A percentile compares a stretch with the other conserved stretches of the same genome.
phyloP scores from a whole-genome alignment of 2,329 filamentous ascomycete genomes.

The Colletotrichum sp. region DNA sequence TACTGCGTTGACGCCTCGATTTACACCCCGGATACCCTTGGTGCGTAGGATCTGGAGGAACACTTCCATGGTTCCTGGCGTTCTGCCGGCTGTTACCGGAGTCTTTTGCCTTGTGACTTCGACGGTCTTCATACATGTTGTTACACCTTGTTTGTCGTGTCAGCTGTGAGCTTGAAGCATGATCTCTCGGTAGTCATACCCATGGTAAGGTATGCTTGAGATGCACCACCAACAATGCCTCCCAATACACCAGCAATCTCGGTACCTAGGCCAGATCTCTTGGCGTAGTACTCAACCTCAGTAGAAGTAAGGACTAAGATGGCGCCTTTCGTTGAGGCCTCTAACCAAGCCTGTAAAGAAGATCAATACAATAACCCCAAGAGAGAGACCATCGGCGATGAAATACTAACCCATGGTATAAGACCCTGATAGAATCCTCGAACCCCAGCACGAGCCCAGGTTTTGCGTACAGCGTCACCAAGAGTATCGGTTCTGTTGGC shows the following conservation, averaged over 20 bases:
- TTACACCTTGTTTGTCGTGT: neutral
- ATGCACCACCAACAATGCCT: constrained; percentile 16
- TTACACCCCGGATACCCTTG: constrained; percentile 19
- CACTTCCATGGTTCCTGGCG: constrained; percentile 9
- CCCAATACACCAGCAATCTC: constrained; percentile 8
- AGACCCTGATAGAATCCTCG: constrained; percentile 22
- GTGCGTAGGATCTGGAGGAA: constrained; percentile 18
- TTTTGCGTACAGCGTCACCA: constrained; percentile 6
- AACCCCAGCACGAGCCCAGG: constrained; percentile 7
- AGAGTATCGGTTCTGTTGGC: constrained; percentile 8
- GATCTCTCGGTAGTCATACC: neutral
- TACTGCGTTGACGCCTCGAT: constrained; percentile 21
- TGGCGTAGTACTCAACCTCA: neutral
- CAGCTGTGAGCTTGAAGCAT: neutral
- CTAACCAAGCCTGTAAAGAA: constrained; percentile 13
- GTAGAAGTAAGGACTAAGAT: neutral
- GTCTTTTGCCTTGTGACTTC: constrained; percentile 12
- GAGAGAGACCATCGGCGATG: neutral
- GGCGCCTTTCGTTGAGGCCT: constrained; percentile 6
- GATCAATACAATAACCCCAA: neutral
- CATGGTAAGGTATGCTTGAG: constrained; percentile 21
- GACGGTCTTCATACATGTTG: constrained; percentile 22
- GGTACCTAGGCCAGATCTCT: neutral
- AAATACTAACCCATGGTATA: constrained; percentile 22
- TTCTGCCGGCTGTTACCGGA: neutral